Evolutionary conservation across 192 early-diverging fungal species (phyloP).

Genomic region (Podila epigama): DNA sequence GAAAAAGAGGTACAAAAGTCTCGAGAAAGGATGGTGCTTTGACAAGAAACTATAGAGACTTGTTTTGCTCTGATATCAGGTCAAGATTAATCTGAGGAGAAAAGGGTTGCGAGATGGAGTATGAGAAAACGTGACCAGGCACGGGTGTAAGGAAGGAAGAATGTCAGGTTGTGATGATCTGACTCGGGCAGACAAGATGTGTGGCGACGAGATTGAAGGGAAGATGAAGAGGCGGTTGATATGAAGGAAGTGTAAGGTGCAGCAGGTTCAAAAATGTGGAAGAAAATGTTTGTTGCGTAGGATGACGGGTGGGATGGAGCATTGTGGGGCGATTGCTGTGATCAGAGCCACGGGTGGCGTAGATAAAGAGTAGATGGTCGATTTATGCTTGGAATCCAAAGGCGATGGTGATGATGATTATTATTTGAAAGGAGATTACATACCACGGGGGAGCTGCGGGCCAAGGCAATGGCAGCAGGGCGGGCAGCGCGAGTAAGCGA

Average conservation of each 20-base stretch:
- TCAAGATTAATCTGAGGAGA: no score
- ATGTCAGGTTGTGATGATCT: not conserved
- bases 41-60: no score
- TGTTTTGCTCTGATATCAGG: no score
- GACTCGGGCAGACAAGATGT: not conserved
- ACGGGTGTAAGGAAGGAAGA: not conserved
- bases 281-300: no score
- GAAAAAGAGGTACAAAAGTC: no score
- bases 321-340: no score
- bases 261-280: no score
- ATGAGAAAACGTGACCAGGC: no score
- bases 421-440: constrained; percentile 22
- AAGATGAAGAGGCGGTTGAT: not conserved
- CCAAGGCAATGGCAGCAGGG: constrained; percentile 52
- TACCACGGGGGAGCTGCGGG: constrained; percentile 58
- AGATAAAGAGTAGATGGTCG: not conserved
- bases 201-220: constrained; percentile 1
- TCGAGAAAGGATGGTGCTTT: no score
- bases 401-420: not conserved
- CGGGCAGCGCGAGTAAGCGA: constrained; percentile 59
- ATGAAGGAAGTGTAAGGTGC: no score
- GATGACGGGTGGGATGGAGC: no score
- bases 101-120: no score
- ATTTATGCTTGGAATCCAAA: not conserved
- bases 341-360: not conserved